Percentiles rank a stretch among this genome's conserved stretches.
Conservation (phyloP, 2,329 filamentous ascomycete genomes). For the Beauveria bassiana region DNA sequence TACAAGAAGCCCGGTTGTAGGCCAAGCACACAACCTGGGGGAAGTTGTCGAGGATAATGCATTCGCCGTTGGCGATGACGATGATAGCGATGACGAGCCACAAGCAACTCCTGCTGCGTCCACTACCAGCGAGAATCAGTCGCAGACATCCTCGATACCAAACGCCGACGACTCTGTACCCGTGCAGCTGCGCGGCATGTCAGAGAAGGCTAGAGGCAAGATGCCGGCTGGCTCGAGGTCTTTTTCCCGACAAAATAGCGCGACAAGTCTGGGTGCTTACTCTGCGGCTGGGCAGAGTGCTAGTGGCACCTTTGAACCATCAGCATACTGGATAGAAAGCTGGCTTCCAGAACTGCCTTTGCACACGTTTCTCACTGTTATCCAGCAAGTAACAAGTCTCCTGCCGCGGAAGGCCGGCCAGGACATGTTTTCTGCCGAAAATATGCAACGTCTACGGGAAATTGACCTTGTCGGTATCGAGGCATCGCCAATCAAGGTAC, state of each 20-base stretch:
- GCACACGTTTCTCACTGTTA: slow-evolving; percentile 74
- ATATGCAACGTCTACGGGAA: slow-evolving; percentile 47
- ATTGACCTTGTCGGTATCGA: slow-evolving; percentile 66
- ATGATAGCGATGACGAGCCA: slow-evolving; percentile 41
- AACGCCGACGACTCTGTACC: slow-evolving; percentile 71
- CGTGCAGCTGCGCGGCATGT: slow-evolving; percentile 81
- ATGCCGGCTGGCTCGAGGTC: slow-evolving; percentile 76
- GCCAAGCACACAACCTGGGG: slow-evolving; percentile 21
- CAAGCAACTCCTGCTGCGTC: slow-evolving; percentile 53
- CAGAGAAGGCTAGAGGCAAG: slow-evolving; percentile 93
- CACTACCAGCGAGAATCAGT: slow-evolving; percentile 55
- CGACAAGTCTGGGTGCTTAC: slow-evolving; percentile 66
- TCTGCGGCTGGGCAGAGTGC: slow-evolving; percentile 49
- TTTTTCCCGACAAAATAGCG: slow-evolving; percentile 87
- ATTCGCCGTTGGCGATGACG: slow-evolving; percentile 73
- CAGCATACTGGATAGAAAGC: slow-evolving; percentile 78
- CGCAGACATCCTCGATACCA: slow-evolving; percentile 60
- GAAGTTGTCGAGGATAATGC: slow-evolving; percentile 56
- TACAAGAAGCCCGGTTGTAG: slow-evolving; percentile 32
- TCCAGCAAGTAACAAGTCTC: slow-evolving; percentile 55
- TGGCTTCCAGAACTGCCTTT: slow-evolving; percentile 91
- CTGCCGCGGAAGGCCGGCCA: slow-evolving; percentile 42
- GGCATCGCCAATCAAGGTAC: slow-evolving; percentile 64
- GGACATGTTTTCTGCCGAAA: slow-evolving; percentile 36
- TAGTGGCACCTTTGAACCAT: slow-evolving; percentile 65